phyloP scores from a whole-genome alignment of 305 asterid species.

The Solanum aculeatissimum region DNA sequence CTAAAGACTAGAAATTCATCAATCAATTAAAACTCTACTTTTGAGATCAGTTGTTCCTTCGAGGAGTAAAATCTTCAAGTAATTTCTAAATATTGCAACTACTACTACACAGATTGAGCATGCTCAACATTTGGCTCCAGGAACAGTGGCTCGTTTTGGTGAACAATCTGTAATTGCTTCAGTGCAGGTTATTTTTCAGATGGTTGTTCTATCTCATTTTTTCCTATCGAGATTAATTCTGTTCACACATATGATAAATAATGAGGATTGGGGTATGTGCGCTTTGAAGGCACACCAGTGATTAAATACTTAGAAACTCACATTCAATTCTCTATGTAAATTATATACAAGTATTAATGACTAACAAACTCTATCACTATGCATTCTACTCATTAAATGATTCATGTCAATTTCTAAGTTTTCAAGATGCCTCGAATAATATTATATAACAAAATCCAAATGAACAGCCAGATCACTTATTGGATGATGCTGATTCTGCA shows the following conservation, averaged over 20 bases:
- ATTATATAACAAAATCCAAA: slow-evolving; percentile 1
- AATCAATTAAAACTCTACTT: slow-evolving; percentile 3
- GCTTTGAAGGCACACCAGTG: background rate
- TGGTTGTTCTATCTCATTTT: background rate
- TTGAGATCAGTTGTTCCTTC: background rate
- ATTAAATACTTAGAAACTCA: background rate
- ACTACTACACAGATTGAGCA: slow-evolving; percentile 74
- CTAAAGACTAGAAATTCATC: background rate
- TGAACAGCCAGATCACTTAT: slow-evolving; percentile 81
- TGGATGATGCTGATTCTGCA: slow-evolving; percentile 88
- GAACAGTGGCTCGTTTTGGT: slow-evolving; percentile 63
- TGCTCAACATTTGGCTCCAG: slow-evolving; percentile 91
- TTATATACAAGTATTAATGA: background rate
- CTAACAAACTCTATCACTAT: background rate
- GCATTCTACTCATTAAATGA: background rate
- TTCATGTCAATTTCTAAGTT: background rate
- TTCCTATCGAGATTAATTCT: background rate
- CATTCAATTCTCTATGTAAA: background rate
- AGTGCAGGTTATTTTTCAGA: slow-evolving; percentile 56
- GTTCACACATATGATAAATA: background rate
- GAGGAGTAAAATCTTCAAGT: slow-evolving; percentile 4
- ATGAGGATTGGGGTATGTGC: background rate
- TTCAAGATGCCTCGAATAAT: background rate
- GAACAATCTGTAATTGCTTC: slow-evolving; percentile 72
- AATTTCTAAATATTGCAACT: slow-evolving; percentile 8